Evolutionary conservation across 2,329 filamentous ascomycete genomes (phyloP), one percentile per base, ranked within the genome.

Genomic region (Colletotrichum magnum): DNA sequence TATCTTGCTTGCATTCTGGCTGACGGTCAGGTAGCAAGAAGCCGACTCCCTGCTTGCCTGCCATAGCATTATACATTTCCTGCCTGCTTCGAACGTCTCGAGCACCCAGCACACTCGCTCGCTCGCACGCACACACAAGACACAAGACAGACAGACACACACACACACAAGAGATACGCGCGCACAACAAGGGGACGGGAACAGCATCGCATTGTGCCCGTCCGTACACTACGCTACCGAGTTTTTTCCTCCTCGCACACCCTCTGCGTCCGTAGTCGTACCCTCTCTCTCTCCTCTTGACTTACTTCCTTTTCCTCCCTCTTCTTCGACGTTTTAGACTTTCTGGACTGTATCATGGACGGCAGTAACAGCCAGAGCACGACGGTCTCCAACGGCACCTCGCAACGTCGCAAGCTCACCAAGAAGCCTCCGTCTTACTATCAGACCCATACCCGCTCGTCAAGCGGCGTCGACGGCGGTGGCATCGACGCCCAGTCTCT

Each of bases 371-470:
- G 78, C 77, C 81, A 79, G 74, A 79, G 79, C 75, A 79, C 66
- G 24, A 51, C 79, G 76, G 75, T 79, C 73, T 78, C 80, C 76
- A 81, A 82, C 81, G 81, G 81, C 80, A 81, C 75, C 75, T 85
- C 84, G 69, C 84, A 87, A 73, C 88, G 89, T 80, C 88, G 88
- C 80, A 85, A 82, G 78, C 87, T 92, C 73, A 87, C 87, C 77
- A 91, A 92, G 83, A 89, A 89, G 78, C 87, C 87, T 66, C 87
- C 86, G 58, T 81, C 82, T 51, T 81, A 84, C 73, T 81, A 84
- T 72, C 83, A 69, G 45, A 82, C 77, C 65, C 80, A 69, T 52
- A 82, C 77, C 65, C 80, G 81, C 73, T 82, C 85, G 72, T 85
- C 81, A 58, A 83, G 83, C 76, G 83, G 81, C 77, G 80, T 86